Conservation (phyloP, 768 basidiomycete genomes). For the Boletus pseudopeckii region DNA sequence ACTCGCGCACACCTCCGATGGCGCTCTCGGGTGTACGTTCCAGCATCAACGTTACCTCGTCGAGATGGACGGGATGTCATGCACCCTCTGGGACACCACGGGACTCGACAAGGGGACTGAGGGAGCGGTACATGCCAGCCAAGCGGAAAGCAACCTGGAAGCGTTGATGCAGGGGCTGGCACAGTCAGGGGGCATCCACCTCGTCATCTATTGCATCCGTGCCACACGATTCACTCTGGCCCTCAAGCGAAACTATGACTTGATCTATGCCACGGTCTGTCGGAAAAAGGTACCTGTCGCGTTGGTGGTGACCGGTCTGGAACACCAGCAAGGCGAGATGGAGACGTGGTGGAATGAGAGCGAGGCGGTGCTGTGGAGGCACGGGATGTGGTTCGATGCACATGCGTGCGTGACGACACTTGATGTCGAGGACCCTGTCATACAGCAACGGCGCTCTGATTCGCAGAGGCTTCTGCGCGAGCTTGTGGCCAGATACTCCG, state of each 20-base stretch:
- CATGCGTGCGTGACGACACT: background rate
- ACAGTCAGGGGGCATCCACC: background rate
- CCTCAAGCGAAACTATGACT: background rate
- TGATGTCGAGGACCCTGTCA: background rate
- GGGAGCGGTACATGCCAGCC: background rate
- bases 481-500: background rate
- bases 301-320: slow-evolving; percentile 29
- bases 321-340: too few relatives aligned
- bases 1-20: background rate
- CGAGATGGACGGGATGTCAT: background rate
- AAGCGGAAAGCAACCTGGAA: background rate
- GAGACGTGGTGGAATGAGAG: background rate
- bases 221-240: background rate
- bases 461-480: slow-evolving; percentile 1
- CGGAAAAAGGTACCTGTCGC: background rate
- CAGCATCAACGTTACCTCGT: background rate
- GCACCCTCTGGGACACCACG: background rate
- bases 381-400: background rate
- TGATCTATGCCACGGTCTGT: background rate
- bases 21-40: slow-evolving; percentile 3
- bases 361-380: background rate
- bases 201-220: background rate
- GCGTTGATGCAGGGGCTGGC: background rate
- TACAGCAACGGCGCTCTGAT: background rate
- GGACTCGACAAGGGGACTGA: background rate